phyloP scores from a whole-genome alignment of 2,329 filamentous ascomycete species.

The Fusarium sp. region DNA sequence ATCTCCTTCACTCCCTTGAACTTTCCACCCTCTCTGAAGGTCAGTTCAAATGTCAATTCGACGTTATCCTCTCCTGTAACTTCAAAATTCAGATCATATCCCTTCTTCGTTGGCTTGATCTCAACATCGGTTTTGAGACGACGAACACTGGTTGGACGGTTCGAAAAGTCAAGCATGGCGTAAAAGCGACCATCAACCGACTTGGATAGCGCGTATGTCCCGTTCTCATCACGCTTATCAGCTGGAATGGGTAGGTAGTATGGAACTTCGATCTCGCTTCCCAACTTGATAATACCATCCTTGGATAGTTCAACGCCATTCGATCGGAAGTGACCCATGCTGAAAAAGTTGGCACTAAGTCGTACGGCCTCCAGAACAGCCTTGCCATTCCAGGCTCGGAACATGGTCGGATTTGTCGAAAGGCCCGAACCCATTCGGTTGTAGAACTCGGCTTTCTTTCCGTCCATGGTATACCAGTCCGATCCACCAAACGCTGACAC shows the following conservation, averaged over 20 bases:
- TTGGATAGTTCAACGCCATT: conserved; percentile 11
- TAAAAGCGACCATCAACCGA: conserved; percentile 20
- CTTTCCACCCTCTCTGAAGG: conserved; percentile 15
- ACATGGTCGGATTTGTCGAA: conserved; percentile 33
- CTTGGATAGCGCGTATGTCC: conserved; percentile 8
- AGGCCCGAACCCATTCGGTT: conserved; percentile 30
- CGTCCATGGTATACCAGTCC: conserved; percentile 24
- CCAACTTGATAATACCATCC: neutral
- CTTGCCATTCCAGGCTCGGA: conserved; percentile 33
- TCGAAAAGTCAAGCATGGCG: conserved; percentile 21
- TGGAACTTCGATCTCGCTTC: conserved; percentile 15
- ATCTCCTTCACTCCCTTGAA: conserved; percentile 18
- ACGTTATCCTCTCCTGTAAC: conserved; percentile 27
- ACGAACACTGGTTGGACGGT: conserved; percentile 10
- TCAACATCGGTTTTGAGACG: conserved; percentile 22
- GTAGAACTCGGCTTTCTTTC: conserved; percentile 28
- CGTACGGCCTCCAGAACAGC: conserved; percentile 22
- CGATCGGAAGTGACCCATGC: conserved; percentile 31
- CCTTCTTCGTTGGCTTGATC: conserved; percentile 1
- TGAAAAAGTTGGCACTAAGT: conserved; percentile 27
- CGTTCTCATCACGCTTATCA: conserved; percentile 3
- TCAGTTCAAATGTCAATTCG: conserved; percentile 23
- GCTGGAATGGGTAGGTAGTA: conserved; percentile 21
- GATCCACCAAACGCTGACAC: conserved; percentile 30
- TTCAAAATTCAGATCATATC: conserved; percentile 16